Conservation (phyloP, 176 grass and related monocot species). For the Oryza nivara region DNA sequence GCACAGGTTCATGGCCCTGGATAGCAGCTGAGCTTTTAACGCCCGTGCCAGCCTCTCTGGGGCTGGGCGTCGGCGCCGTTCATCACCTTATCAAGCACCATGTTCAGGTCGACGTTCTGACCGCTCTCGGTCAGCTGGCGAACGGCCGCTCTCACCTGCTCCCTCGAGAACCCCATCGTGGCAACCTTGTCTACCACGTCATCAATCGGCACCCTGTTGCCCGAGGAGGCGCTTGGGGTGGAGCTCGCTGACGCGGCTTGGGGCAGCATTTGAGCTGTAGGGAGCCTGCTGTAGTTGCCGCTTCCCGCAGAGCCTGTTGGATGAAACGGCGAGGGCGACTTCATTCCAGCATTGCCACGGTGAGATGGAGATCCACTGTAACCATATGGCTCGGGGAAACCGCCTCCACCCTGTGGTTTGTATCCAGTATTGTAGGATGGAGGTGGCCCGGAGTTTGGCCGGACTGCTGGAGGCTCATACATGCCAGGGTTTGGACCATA, state of each 20-base stretch:
- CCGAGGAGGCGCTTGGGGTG: slow-evolving; percentile 38
- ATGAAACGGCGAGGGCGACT: slow-evolving; percentile 46
- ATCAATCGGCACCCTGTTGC: slow-evolving; percentile 56
- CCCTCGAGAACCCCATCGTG: slow-evolving; percentile 92
- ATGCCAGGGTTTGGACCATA: slow-evolving; percentile 60
- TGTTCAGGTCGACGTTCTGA: slow-evolving; percentile 89
- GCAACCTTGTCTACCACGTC: slow-evolving; percentile 94
- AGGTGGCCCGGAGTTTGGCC: slow-evolving; percentile 53
- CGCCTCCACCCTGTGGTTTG: slow-evolving; percentile 48
- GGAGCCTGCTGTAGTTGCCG: slow-evolving; percentile 57
- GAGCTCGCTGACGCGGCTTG: slow-evolving; percentile 57
- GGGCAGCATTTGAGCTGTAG: slow-evolving; percentile 71
- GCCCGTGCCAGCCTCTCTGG: slow-evolving; percentile 70
- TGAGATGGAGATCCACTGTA: slow-evolving; percentile 75
- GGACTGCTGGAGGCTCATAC: slow-evolving; percentile 54
- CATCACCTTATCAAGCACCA: slow-evolving; percentile 96
- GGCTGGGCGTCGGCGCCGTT: slow-evolving; percentile 68
- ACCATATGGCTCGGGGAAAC: slow-evolving; percentile 61
- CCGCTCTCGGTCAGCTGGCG: slow-evolving; percentile 82
- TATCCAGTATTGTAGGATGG: slow-evolving; percentile 59
- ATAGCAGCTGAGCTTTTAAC: slow-evolving; percentile 41
- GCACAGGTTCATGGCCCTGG: slow-evolving; percentile 19
- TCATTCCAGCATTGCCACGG: slow-evolving; percentile 55
- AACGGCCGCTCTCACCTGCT: slow-evolving; percentile 83
- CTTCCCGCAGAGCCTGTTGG: slow-evolving; percentile 46